Evolutionary conservation across 169 alveolate genomes (phyloP).

Genomic region (Eimeria praecox): DNA sequence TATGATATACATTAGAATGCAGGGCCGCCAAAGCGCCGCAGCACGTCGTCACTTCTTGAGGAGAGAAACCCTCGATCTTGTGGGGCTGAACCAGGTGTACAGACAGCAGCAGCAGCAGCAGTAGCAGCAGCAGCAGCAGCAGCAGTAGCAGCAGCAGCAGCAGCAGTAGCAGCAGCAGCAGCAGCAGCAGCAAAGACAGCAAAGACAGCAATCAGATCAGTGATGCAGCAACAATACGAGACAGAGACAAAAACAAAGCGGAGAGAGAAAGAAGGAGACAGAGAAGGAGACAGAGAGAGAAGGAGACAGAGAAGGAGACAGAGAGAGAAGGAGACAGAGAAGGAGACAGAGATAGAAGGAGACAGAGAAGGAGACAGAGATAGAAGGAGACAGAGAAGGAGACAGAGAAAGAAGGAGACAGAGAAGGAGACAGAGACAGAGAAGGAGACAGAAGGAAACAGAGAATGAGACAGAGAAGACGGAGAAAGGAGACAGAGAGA

Average conservation of each 20-base stretch:
- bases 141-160: slow-evolving; percentile 6
- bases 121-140: slow-evolving; percentile 4
- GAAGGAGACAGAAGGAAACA: background rate
- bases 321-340: too few species aligned
- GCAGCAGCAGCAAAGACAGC: background rate
- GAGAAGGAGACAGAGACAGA: too few species aligned
- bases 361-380: too few species aligned
- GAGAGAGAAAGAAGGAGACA: background rate
- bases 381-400: background rate
- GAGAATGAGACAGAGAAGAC: too few species aligned
- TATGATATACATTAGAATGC: too few species aligned
- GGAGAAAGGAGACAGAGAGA: too few species aligned
- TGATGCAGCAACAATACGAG: slow-evolving; percentile 43
- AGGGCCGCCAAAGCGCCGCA: too few species aligned
- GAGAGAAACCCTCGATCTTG: too few species aligned
- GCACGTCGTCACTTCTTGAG: too few species aligned
- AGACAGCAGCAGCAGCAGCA: slow-evolving; percentile 27
- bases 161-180: slow-evolving; percentile 1
- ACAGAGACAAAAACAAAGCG: slow-evolving; percentile 6
- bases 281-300: background rate
- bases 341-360: too few species aligned
- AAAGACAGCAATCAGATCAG: background rate
- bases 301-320: too few species aligned
- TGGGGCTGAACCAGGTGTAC: background rate
- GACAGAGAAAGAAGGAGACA: background rate